Evolutionary conservation across 2,329 filamentous ascomycete species (phyloP), one percentile per base, ranked within the genome.

Genomic region (Microdochium paspali): DNA sequence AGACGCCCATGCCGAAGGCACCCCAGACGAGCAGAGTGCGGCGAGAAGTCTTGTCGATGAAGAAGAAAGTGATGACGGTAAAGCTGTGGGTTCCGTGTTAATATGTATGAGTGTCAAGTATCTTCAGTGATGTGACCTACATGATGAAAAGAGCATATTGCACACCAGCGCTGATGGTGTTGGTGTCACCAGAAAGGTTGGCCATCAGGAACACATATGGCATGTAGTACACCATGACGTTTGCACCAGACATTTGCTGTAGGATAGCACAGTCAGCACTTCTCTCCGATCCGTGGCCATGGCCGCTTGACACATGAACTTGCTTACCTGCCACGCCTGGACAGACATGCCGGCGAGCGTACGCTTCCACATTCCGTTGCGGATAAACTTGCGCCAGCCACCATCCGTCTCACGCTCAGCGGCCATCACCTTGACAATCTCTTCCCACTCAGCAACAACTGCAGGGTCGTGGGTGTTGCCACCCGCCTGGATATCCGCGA

Each of bases 11-110:
- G 23, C 82, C 78, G 20, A 83, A 66, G 30, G 72, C 78, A 49
- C 84, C 84, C n/a, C 74, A 64, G 44, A 86, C 78, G 49, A 87
- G 74, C 7, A 85, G 71, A 48, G 80, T 77, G 43, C 83, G 82
- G 47, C 83, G 71, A 21, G 82, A 82, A 12, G 74, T 66, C 15
- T 62, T 67, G 46, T 79, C 76, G 32, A 79, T 77, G 48, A 72
- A 68, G 45, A 76, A 70, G 39, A 79, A 70, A 56, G 72, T 71
- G 45, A 68, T 52, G 3, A 68, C 63, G 1, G 71, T 76, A 26
- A 72, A 74, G 30, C 58, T 60, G 48, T n/a, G 30, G 23, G 48
- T 32, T 26, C n/a, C 47, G 10, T 50, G 53, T 23, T 52, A 43
- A 25, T n/a, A 24, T 30, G 31, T 3, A 10, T 40, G 13, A 40